Evolutionary conservation across 192 early-diverging fungal species (phyloP), one percentile per base, ranked within the genome.

Genomic region (Rhizoclosmatium sp.): DNA sequence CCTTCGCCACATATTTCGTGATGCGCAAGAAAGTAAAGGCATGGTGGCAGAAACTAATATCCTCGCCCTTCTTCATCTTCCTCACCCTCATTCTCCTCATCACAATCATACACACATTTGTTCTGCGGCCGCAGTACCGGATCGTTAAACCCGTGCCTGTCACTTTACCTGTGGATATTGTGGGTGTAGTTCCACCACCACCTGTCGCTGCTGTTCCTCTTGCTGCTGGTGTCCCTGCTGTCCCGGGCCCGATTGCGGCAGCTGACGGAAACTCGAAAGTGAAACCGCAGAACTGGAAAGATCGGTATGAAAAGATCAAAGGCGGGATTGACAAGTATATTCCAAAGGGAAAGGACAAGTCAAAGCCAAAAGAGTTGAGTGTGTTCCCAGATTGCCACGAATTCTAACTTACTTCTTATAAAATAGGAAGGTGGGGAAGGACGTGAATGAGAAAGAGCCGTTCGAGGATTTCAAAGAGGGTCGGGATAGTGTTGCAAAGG

Each of bases 11-110:
- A 21, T 76, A 76, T 47, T 76, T 76, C 41, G 75, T 76, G 60
- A 60, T 76, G n/a, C 75, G 75, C 44, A 76, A 76, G 49, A 76
- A 76, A 64, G 66, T 76, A 31, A 66, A 66, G 23, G 62, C 75
- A 10, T 76, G 75, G 75, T 76, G 60, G 64, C 5, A 39, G 49
- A 76, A 76, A 56, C 40, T 76, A n/a, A 49, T 45, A 9, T 7
- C 21, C 2, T 49, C 46, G 7, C 75, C 75, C 9, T 9, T 76
- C 64, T 65, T 76, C 47, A 66, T 66, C 62, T 54, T 76, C 49
- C n/a, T 76, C 64, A 5, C 23, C 47, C 10, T 76, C 12, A n/a
- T 76, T 10, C 12, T 39, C 19, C 4, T 19, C 31, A 21, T 76
- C 19, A 47, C 60, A 9, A 14, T 65, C 65, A 19, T 66, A n/a